These are phyloP conservation scores for Phytophthora lateralis DNA, from an alignment of 352 stramenopile species.

Conservation along the genomic window DNA sequence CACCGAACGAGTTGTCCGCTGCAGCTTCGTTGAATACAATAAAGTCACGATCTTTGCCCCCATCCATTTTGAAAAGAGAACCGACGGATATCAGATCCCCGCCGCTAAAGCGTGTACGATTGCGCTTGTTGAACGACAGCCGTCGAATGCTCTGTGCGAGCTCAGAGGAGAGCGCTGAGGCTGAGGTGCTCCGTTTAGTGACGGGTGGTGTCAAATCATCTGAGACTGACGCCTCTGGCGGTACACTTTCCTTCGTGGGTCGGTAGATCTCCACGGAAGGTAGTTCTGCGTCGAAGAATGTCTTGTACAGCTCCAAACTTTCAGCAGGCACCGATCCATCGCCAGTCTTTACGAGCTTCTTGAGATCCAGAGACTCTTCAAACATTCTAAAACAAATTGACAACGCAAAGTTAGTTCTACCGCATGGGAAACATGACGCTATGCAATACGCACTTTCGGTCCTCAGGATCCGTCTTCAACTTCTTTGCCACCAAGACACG, in stretches of 20 bases:
- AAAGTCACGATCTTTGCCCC: constrained; percentile 79
- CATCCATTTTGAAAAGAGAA: constrained; percentile 80
- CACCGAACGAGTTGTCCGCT: constrained; percentile 69
- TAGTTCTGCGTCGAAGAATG: constrained; percentile 78
- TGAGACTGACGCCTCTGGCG: neutral
- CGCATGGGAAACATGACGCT: neutral
- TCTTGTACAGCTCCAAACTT: constrained; percentile 81
- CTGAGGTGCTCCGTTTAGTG: constrained; percentile 29
- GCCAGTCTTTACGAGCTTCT: constrained; percentile 59
- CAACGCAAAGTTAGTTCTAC: neutral
- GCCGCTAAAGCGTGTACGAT: constrained; percentile 37
- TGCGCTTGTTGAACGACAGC: constrained; percentile 38
- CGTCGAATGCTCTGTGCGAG: constrained; percentile 38
- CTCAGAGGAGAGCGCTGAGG: constrained; percentile 30
- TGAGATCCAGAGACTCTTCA: constrained; percentile 71
- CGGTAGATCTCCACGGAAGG: constrained; percentile 61
- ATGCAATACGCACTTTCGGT: constrained; percentile 48
- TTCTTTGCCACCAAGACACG: constrained; percentile 82
- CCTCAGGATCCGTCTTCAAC: constrained; percentile 68
- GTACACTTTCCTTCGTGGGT: constrained; percentile 9
- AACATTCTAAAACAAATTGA: constrained; percentile 49
- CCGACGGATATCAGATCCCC: constrained; percentile 69
- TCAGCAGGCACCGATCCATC: constrained; percentile 63
- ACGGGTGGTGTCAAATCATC: constrained; percentile 30
- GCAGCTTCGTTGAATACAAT: constrained; percentile 84